Conservation (phyloP, 108 stramenopile genomes). For the Parietichytrium sp. region DNA sequence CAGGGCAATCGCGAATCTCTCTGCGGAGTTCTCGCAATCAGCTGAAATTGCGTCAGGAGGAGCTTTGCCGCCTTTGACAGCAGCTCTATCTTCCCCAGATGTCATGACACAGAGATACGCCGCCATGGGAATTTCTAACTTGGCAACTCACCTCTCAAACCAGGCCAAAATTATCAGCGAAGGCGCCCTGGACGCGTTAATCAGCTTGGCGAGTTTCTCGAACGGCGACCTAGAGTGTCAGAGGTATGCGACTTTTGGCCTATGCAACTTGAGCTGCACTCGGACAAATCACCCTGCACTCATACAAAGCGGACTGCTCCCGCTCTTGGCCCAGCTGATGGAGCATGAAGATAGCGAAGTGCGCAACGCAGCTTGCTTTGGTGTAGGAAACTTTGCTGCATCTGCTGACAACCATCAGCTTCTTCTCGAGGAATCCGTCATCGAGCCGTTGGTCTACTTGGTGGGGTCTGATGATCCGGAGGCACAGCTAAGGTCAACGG, state of each 20-base stretch:
- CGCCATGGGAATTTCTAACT: slow-evolving; percentile 76
- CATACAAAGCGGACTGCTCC: slow-evolving; percentile 53
- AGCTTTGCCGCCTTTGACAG: slow-evolving; percentile 62
- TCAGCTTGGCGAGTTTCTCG: slow-evolving; percentile 53
- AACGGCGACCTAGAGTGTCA: slow-evolving; percentile 69
- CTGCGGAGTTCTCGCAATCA: slow-evolving; percentile 72
- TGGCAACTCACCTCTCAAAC: slow-evolving; percentile 63
- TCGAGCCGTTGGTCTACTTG: slow-evolving; percentile 54
- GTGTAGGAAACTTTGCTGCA: slow-evolving; percentile 71
- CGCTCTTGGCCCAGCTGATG: slow-evolving; percentile 55
- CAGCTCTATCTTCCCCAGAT: slow-evolving; percentile 68
- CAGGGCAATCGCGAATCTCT: slow-evolving; percentile 73
- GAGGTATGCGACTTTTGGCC: slow-evolving; percentile 70
- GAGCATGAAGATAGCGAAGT: slow-evolving; percentile 68
- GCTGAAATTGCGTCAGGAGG: slow-evolving; percentile 68
- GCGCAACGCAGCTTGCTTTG: slow-evolving; percentile 64
- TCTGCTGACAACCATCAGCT: slow-evolving; percentile 63
- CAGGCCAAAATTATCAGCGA: slow-evolving; percentile 70
- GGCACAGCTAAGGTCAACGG: slow-evolving; percentile 64
- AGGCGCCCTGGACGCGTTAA: slow-evolving; percentile 62
- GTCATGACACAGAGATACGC: slow-evolving; percentile 74
- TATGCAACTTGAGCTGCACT: slow-evolving; percentile 72
- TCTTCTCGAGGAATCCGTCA: slow-evolving; percentile 51
- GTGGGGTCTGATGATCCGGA: slow-evolving; percentile 48
- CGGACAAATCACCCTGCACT: slow-evolving; percentile 65